A percentile compares a stretch with the other conserved stretches of the same genome.
Conservation (phyloP, 148 eudicot genomes). For the Simmondsia chinensis region DNA sequence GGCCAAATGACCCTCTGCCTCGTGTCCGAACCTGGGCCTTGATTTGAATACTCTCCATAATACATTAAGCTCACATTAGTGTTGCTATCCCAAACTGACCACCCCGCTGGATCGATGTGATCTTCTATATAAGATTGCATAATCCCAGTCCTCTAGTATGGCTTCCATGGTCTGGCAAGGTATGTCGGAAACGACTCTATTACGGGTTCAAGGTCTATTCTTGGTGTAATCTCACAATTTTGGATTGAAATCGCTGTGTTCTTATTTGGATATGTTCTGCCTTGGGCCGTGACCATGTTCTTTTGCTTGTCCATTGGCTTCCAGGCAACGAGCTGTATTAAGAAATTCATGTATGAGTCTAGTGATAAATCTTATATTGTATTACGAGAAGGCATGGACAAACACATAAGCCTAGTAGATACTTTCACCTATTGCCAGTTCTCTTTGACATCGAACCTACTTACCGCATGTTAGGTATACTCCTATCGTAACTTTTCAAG, state of each 20-base stretch:
- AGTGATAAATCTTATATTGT: too few relatives aligned
- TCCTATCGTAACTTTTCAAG: too few relatives aligned
- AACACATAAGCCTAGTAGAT: too few relatives aligned
- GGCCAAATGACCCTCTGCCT: slow-evolving; percentile 18
- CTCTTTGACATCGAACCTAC: too few relatives aligned
- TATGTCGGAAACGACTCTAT: slow-evolving; percentile 8
- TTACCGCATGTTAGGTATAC: too few relatives aligned
- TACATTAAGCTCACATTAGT: slow-evolving; percentile 9
- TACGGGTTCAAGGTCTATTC: slow-evolving; percentile 10
- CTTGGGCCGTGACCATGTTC: slow-evolving; percentile 28
- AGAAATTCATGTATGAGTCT: too few relatives aligned
- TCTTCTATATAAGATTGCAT: slow-evolving; percentile 14
- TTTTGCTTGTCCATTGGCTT: slow-evolving; percentile 10
- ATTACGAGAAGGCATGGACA: too few relatives aligned
- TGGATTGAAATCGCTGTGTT: slow-evolving; percentile 21
- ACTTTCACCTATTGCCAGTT: too few relatives aligned
- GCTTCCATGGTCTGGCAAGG: slow-evolving; percentile 29
- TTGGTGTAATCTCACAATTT: slow-evolving; percentile 7
- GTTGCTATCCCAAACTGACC: slow-evolving; percentile 16
- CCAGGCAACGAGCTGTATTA: slow-evolving; percentile 10
- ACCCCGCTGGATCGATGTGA: slow-evolving; percentile 15
- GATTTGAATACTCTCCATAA: slow-evolving; percentile 19
- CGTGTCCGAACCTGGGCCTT: slow-evolving; percentile 13
- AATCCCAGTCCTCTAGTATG: slow-evolving; percentile 17
- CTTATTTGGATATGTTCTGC: slow-evolving; percentile 16